A percentile compares a stretch with the other conserved stretches of the same genome.
Conservation (phyloP, 2,329 filamentous ascomycete genomes). For the Ploettnerulaceae sp. region DNA sequence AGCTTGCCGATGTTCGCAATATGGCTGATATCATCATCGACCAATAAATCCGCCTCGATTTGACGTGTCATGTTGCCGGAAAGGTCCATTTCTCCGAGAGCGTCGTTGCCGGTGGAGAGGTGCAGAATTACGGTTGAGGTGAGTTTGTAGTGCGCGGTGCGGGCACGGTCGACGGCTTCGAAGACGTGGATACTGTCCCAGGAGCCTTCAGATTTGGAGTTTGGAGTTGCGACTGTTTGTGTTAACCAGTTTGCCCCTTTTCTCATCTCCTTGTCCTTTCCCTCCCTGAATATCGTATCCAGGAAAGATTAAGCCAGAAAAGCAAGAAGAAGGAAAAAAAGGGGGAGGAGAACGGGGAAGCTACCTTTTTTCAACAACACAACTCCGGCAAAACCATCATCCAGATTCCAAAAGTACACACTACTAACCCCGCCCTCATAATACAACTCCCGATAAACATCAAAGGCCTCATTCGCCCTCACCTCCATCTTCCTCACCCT, state of each 20-base stretch:
- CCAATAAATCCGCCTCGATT: constrained; percentile 83
- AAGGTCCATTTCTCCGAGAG: constrained; percentile 81
- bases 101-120: constrained; percentile 62
- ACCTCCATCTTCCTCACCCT: constrained; percentile 90
- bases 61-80: constrained; percentile 98
- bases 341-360: not conserved
- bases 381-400: constrained; percentile 95
- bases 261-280: not conserved
- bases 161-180: constrained; percentile 87
- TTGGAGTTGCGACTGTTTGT: constrained; percentile 57
- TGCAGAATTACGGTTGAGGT: constrained; percentile 95
- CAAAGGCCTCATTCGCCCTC: constrained; percentile 90
- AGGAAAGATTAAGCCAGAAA: not conserved
- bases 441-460: constrained; percentile 94
- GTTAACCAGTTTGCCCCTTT: not conserved
- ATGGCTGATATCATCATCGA: constrained; percentile 87
- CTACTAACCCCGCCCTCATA: constrained; percentile 94
- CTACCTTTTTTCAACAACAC: constrained; percentile 90
- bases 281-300: not conserved
- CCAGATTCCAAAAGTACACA: constrained; percentile 97
- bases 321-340: not conserved
- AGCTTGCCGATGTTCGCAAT: constrained; percentile 91
- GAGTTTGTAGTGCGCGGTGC: constrained; percentile 93
- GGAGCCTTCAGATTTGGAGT: constrained; percentile 65
- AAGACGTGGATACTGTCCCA: constrained; percentile 99